These are phyloP conservation scores for Strombidium stylifer DNA, from an alignment of 73 alveolate genomes.

Conservation along the genomic window DNA sequence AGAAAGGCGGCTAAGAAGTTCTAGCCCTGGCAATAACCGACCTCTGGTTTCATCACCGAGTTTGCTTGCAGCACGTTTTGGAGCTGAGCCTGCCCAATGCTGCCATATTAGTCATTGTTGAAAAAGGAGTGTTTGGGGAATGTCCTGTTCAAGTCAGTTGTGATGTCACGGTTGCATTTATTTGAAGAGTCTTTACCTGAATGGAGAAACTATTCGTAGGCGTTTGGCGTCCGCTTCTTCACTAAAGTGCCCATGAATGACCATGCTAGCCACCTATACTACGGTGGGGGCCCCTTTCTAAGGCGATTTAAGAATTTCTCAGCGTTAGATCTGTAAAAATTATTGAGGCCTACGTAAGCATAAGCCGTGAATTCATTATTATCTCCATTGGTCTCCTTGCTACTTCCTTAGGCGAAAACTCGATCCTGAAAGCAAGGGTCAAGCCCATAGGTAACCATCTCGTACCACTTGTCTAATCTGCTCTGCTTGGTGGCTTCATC, in stretches of 20 bases:
- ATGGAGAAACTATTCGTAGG: constrained; percentile 35
- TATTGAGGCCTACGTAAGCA: constrained; percentile 30
- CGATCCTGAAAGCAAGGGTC: constrained; percentile 3
- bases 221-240: constrained; percentile 19
- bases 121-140: constrained; percentile 62
- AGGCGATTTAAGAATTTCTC: constrained; percentile 29
- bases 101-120: constrained; percentile 37
- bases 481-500: not conserved
- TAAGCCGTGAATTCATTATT: not conserved
- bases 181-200: not conserved
- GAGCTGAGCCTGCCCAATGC: constrained; percentile 34
- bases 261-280: constrained; percentile 77
- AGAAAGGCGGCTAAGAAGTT: constrained; percentile 63
- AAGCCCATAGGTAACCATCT: constrained; percentile 30
- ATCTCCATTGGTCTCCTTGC: not conserved
- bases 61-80: constrained; percentile 36
- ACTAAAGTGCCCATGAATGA: too few species aligned
- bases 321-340: constrained; percentile 43
- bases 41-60: constrained; percentile 43
- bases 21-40: constrained; percentile 65
- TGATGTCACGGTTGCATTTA: constrained; percentile 20
- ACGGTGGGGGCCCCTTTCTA: constrained; percentile 71
- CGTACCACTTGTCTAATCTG: constrained; percentile 28
- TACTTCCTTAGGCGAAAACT: constrained; percentile 1
- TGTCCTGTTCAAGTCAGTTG: constrained; percentile 62